Conservation (phyloP, 1,284 basidiomycete species). For the Irpex sp. region DNA sequence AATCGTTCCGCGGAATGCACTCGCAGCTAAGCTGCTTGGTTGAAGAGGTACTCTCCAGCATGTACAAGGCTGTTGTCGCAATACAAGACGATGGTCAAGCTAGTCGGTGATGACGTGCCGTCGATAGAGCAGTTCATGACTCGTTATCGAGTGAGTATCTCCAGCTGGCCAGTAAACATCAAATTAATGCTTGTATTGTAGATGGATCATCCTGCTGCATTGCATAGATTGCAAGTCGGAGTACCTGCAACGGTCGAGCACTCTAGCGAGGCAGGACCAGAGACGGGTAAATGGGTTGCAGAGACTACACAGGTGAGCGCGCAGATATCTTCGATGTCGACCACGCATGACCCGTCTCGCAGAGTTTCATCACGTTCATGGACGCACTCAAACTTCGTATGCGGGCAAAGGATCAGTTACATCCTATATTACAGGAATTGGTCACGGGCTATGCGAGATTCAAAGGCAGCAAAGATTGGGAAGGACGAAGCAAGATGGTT, state of each 20-base stretch:
- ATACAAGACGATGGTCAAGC: conserved; percentile 95
- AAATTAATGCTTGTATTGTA: conserved; percentile 25
- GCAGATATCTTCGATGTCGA: not conserved
- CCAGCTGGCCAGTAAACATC: too few relatives aligned
- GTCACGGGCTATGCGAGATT: conserved; percentile 91
- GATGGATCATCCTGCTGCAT: conserved; percentile 95
- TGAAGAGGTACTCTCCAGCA: conserved; percentile 90
- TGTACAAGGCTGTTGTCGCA: conserved; percentile 91
- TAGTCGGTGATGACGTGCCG: conserved; percentile 82
- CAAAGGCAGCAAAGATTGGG: conserved; percentile 91
- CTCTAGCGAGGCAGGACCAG: conserved; percentile 74
- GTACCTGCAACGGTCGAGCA: conserved; percentile 98
- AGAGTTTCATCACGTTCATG: conserved; percentile 99
- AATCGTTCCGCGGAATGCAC: not conserved
- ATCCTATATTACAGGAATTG: conserved; percentile 91
- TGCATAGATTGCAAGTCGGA: conserved; percentile 87
- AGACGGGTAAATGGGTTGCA: conserved; percentile 97
- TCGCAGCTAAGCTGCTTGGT: conserved; percentile 21
- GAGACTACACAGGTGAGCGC: conserved; percentile 88
- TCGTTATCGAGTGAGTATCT: conserved; percentile 66
- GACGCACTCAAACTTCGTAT: conserved; percentile 92
- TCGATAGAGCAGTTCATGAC: conserved; percentile 90
- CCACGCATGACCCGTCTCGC: not conserved
- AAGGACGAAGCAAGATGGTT: conserved; percentile 90
- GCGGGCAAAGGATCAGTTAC: conserved; percentile 94